Evolutionary conservation across 371 early-diverging fungal genomes (phyloP).

Genomic region (Smittium mucronatum): DNA sequence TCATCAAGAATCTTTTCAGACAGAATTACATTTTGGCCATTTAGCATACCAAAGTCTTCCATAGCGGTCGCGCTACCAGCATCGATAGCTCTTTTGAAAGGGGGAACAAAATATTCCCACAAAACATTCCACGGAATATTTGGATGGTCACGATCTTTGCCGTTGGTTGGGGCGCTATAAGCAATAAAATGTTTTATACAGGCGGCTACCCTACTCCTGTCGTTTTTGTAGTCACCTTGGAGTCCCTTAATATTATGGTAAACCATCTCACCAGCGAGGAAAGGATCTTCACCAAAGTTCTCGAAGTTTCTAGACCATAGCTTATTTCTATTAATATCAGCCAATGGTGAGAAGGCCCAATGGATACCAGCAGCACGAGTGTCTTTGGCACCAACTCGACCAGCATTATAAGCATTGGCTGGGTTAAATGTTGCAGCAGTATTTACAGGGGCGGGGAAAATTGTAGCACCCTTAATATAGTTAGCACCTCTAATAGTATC

Average conservation of each 20-base stretch:
- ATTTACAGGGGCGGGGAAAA: conserved; percentile 41
- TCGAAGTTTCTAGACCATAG: conserved; percentile 58
- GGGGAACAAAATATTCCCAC: conserved; percentile 46
- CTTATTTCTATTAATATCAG: conserved; percentile 49
- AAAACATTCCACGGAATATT: conserved; percentile 44
- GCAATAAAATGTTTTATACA: conserved; percentile 46
- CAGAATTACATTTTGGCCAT: conserved; percentile 44
- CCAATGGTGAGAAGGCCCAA: conserved; percentile 52
- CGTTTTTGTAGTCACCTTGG: conserved; percentile 48
- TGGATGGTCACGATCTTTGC: conserved; percentile 45
- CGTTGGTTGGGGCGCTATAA: conserved; percentile 36
- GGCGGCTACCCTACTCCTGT: conserved; percentile 39
- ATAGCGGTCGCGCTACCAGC: conserved; percentile 54
- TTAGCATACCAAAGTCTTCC: conserved; percentile 54
- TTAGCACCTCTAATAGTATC: conserved; percentile 57
- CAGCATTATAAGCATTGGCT: conserved; percentile 34
- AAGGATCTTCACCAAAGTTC: conserved; percentile 46
- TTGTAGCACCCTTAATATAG: conserved; percentile 42
- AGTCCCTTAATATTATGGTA: conserved; percentile 41
- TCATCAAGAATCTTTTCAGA: conserved; percentile 40
- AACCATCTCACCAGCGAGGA: conserved; percentile 41
- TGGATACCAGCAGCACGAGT: conserved; percentile 38
- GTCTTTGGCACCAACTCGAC: conserved; percentile 41
- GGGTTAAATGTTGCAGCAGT: conserved; percentile 42
- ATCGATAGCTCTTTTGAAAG: conserved; percentile 47